These are phyloP conservation scores for Fusarium ambrosium DNA, from an alignment of 2,329 filamentous ascomycete genomes.

Conservation along the genomic window DNA sequence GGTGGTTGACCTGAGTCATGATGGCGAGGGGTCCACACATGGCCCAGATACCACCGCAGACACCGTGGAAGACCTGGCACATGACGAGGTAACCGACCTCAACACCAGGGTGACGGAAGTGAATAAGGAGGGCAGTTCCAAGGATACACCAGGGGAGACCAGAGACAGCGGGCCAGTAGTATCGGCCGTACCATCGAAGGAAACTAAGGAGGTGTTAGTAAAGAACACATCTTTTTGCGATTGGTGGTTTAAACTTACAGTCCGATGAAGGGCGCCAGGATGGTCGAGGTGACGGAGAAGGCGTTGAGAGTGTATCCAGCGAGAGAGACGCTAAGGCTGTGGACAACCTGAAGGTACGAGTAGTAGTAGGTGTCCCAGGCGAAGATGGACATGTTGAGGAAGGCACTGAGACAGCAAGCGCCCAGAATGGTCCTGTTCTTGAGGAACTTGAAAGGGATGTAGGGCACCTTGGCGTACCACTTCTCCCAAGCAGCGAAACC, in stretches of 20 bases:
- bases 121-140: constrained; percentile 60
- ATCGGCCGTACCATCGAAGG: constrained; percentile 63
- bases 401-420: constrained; percentile 56
- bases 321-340: constrained; percentile 60
- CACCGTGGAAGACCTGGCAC: constrained; percentile 65
- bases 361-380: constrained; percentile 62
- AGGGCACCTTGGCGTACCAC: constrained; percentile 60
- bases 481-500: constrained; percentile 70
- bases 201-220: constrained; percentile 42
- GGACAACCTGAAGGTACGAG: constrained; percentile 66
- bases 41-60: constrained; percentile 67
- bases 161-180: constrained; percentile 64
- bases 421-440: constrained; percentile 63
- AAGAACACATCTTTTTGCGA: neutral
- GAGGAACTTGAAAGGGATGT: constrained; percentile 64
- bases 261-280: constrained; percentile 63
- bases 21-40: constrained; percentile 46
- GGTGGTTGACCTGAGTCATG: constrained; percentile 48
- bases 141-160: constrained; percentile 67
- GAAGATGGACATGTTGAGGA: constrained; percentile 56
- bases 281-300: constrained; percentile 62
- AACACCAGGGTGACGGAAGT: constrained; percentile 52
- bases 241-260: constrained; percentile 15
- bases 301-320: constrained; percentile 63
- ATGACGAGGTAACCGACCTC: constrained; percentile 62